Base-by-base conservation (phyloP, 2,329 filamentous ascomycete genomes). In the Leptographium galeiforme region DNA sequence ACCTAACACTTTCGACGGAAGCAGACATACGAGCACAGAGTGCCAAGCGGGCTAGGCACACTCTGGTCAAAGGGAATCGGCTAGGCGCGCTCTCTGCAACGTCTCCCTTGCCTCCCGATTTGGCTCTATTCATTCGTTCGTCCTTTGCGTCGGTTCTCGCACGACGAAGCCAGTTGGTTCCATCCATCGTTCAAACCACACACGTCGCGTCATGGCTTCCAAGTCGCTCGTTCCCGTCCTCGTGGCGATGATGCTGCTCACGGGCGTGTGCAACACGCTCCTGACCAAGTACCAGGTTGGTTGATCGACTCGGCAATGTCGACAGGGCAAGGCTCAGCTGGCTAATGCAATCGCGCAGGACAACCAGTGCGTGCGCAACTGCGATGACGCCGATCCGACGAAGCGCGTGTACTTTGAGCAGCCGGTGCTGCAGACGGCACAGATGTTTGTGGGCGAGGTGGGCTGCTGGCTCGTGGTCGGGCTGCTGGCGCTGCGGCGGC, bases 371-470 rank as follows among this genome's bases (percentile, higher is more conserved):
- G 87, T 97, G 43, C 79, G 86, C 59, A 82, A 97, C 72, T 98
- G 93, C 73, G 81, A 88, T 62, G 76, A 80, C 56, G 73, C 78
- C 25, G 72, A 88, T 62, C 78, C 80, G 11, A 76, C 75, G 55
- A 78, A 84, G 59, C 84, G 81, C 52, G 72, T 78, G 58, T 78
- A 79, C 61, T 97, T 98, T 70, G 89, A 96, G 67, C 91, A 97
- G 66, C 93, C 93, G 18, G 90, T 98, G 51, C 82, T 97, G 53
- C 93, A 98, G 67, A 97, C 93, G 58, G 82, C 89, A 1, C 93
- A 97, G 68, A 98, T 98, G 93, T 98, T 98, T 67, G 78, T 96
- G 57, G 93, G 93, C 53, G 93, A 98, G 68, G 86, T 88, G 77
- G 91, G 89, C 58, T 95, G 89, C 73, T 98, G 91, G 90, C 77